Evolutionary conservation across 1,284 basidiomycete species (phyloP).

Genomic region (Limonomyces culmigenus): DNA sequence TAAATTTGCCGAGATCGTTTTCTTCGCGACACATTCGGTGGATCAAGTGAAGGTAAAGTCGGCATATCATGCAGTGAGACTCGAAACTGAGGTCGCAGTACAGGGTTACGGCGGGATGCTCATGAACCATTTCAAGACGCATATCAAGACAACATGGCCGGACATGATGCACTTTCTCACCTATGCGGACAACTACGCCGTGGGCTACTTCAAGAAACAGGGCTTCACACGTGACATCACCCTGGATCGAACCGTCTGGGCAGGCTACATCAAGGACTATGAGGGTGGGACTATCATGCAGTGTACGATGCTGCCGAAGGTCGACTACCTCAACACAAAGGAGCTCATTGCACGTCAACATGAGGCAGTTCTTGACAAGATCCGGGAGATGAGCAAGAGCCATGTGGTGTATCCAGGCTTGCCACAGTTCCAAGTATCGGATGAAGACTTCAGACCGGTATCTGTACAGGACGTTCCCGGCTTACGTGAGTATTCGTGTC

Average conservation of each 20-base stretch:
- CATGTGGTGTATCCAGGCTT: slow-evolving; percentile 81
- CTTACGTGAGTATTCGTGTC: slow-evolving; percentile 4
- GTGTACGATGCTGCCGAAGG: slow-evolving; percentile 84
- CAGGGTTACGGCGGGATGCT: slow-evolving; percentile 96
- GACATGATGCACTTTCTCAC: slow-evolving; percentile 91
- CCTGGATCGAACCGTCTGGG: slow-evolving; percentile 83
- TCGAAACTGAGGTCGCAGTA: slow-evolving; percentile 5
- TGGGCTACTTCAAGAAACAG: slow-evolving; percentile 98
- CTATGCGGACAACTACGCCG: slow-evolving; percentile 98
- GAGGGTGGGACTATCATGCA: slow-evolving; percentile 99
- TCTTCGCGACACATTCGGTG: slow-evolving; percentile 92
- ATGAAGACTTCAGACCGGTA: too few species aligned
- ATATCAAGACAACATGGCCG: slow-evolving; percentile 69
- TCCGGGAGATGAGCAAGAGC: slow-evolving; percentile 74
- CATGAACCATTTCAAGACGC: slow-evolving; percentile 98
- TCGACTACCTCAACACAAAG: slow-evolving; percentile 79
- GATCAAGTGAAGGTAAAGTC: slow-evolving; percentile 88
- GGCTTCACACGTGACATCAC: slow-evolving; percentile 97
- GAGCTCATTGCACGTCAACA: slow-evolving; percentile 73
- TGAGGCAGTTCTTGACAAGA: slow-evolving; percentile 80
- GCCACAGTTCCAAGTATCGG: slow-evolving; percentile 68
- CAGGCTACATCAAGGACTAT: slow-evolving; percentile 99
- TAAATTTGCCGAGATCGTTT: slow-evolving; percentile 96
- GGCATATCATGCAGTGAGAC: not conserved
- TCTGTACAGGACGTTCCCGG: slow-evolving; percentile 3